phyloP scores from a whole-genome alignment of 306 rosid genomes.

The Malus fusca region DNA sequence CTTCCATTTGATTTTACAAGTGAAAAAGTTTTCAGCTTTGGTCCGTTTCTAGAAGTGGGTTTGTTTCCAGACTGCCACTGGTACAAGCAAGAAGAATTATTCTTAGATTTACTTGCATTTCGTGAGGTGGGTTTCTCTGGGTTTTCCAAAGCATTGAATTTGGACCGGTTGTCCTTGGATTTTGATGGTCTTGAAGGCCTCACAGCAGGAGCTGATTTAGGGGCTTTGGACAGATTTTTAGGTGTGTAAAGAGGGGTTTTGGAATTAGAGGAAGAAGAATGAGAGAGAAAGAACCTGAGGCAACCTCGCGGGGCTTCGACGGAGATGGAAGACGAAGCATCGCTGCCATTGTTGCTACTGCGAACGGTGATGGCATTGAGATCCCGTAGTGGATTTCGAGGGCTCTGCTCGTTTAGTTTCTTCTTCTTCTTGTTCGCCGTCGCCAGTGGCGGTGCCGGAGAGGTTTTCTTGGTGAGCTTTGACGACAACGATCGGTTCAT shows the following conservation, averaged over 20 bases:
- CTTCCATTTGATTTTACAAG: conserved; percentile 17
- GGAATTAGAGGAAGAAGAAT: conserved; percentile 39
- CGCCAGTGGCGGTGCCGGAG: conserved; percentile 19
- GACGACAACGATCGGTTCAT: conserved; percentile 52
- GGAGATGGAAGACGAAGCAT: conserved; percentile 38
- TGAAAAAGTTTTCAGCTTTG: conserved; percentile 30
- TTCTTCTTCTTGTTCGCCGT: conserved; percentile 23
- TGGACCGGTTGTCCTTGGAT: conserved; percentile 40
- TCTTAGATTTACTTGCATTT: conserved; percentile 20
- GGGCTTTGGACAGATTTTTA: conserved; percentile 30
- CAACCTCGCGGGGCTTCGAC: conserved; percentile 62
- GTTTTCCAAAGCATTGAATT: conserved; percentile 17
- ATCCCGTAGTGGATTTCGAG: conserved; percentile 49
- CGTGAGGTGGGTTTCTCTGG: conserved; percentile 12
- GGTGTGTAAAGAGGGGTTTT: conserved; percentile 33
- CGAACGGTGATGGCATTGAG: conserved; percentile 33
- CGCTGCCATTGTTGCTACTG: conserved; percentile 40
- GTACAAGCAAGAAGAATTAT: conserved; percentile 46
- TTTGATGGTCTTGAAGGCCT: conserved; percentile 26
- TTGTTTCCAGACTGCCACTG: conserved; percentile 59
- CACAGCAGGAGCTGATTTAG: conserved; percentile 35
- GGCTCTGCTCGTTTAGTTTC: conserved; percentile 13
- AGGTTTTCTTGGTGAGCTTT: conserved; percentile 32
- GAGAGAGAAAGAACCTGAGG: conserved; percentile 58
- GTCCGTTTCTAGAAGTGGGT: conserved; percentile 26